Percentiles rank a stretch among this genome's conserved stretches.
Conservation (phyloP, 1,284 basidiomycete species). For the Heliocybe sulcata region DNA sequence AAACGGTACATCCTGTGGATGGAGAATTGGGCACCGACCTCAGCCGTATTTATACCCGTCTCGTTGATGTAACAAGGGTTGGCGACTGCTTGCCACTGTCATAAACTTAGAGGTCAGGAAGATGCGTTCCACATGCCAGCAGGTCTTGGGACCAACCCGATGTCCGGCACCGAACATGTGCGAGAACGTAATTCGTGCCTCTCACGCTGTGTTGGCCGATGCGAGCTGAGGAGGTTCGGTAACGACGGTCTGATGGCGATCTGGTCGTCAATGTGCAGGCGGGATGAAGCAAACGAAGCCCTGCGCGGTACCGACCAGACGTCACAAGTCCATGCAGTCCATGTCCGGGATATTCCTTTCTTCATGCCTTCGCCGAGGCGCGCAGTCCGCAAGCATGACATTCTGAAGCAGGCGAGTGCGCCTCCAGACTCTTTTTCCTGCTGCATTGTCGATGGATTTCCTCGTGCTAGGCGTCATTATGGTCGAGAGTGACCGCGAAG, state of each 20-base stretch:
- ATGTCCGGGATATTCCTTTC: not conserved
- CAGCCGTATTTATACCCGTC: not conserved
- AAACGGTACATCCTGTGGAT: not conserved
- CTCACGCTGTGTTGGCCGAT: not conserved
- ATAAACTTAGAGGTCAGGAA: not conserved
- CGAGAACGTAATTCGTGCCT: not conserved
- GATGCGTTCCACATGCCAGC: not conserved
- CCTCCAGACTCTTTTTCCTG: no score
- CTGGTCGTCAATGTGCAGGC: not conserved
- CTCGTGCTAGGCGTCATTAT: no score
- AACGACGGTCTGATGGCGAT: not conserved
- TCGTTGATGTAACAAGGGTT: not conserved
- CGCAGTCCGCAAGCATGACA: no score
- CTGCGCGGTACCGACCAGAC: not conserved
- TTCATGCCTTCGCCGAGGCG: no score
- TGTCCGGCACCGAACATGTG: not conserved
- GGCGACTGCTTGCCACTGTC: not conserved
- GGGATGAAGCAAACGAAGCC: not conserved
- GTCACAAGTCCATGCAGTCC: not conserved
- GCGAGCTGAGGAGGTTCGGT: not conserved
- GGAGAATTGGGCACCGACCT: not conserved
- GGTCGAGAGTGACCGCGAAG: no score
- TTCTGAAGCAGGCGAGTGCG: no score
- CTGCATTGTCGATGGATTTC: no score
- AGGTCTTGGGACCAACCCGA: not conserved